Percentiles rank a stretch among this genome's conserved stretches.
Evolutionary conservation across 768 basidiomycete species (phyloP).

Genomic region (Amylocystis lapponica): DNA sequence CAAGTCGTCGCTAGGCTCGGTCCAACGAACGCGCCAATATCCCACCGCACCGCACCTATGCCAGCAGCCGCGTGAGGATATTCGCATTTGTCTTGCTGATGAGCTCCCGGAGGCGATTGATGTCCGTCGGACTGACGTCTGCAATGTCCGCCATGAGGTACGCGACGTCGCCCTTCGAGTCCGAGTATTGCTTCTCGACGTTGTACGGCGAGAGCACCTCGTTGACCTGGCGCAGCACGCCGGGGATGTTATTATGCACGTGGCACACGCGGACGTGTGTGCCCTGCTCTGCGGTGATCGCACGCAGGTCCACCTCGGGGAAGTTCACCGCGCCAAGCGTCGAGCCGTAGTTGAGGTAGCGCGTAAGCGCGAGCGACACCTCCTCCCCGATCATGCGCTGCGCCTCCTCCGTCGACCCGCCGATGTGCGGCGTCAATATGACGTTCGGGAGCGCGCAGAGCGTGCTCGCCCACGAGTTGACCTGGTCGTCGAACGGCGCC

Average conservation of each 20-base stretch:
- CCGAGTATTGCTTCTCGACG: slow-evolving; percentile 99
- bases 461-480: slow-evolving; percentile 79
- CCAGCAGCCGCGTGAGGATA: slow-evolving; percentile 84
- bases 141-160: slow-evolving; percentile 98
- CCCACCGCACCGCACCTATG: too few relatives aligned
- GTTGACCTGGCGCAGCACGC: slow-evolving; percentile 93
- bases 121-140: slow-evolving; percentile 75
- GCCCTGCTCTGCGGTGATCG: slow-evolving; percentile 80
- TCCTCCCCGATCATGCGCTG: slow-evolving; percentile 97
- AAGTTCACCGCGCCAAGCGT: slow-evolving; percentile 95
- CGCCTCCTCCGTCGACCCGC: slow-evolving; percentile 98
- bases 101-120: slow-evolving; percentile 69
- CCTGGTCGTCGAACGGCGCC: slow-evolving; percentile 77
- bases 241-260: slow-evolving; percentile 92
- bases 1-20: too few relatives aligned
- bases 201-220: slow-evolving; percentile 92
- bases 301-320: slow-evolving; percentile 95
- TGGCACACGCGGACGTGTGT: slow-evolving; percentile 87
- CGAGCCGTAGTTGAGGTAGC: slow-evolving; percentile 91
- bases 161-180: slow-evolving; percentile 88
- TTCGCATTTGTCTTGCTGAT: slow-evolving; percentile 81
- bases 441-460: slow-evolving; percentile 81
- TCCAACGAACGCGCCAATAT: neutral
- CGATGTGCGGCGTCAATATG: slow-evolving; percentile 97
- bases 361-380: slow-evolving; percentile 75